A percentile compares a stretch with the other conserved stretches of the same genome.
Evolutionary conservation across 108 stramenopile genomes (phyloP).

Genomic region (Cyclotella choctawhatcheeana): DNA sequence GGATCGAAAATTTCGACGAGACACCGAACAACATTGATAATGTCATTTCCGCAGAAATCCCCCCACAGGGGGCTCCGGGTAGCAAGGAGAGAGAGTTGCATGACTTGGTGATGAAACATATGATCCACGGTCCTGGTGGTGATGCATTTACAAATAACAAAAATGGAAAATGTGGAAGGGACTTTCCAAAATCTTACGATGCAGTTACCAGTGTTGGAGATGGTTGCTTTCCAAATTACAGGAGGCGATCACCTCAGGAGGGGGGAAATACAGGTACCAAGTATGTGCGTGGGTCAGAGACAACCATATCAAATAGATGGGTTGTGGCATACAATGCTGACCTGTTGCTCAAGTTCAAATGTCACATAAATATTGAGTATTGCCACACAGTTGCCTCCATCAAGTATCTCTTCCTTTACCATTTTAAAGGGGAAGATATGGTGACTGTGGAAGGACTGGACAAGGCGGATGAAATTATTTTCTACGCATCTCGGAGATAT

Average conservation of each 20-base stretch:
- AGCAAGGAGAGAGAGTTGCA: no score
- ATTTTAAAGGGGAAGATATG: neutral
- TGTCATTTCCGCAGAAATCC: no score
- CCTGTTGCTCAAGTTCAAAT: neutral
- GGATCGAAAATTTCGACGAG: no score
- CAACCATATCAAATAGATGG: neutral
- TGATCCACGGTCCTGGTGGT: no score
- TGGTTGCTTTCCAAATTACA: neutral
- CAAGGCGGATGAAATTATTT: no score
- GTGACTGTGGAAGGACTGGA: no score
- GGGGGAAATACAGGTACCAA: neutral
- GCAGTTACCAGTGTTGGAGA: neutral
- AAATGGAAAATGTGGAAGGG: neutral
- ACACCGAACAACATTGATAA: no score
- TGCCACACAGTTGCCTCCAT: neutral
- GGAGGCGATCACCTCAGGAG: neutral
- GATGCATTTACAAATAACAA: neutral
- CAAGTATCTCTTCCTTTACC: slow-evolving; percentile 2
- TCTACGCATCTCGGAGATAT: no score
- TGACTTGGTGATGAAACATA: no score
- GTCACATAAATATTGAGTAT: slow-evolving; percentile 7
- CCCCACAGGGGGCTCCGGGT: no score
- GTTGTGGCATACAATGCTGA: neutral
- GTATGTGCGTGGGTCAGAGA: neutral
- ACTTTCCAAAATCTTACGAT: neutral